Base-by-base conservation (phyloP, 73 alveolate genomes). In the Paramecium octaurelia region DNA sequence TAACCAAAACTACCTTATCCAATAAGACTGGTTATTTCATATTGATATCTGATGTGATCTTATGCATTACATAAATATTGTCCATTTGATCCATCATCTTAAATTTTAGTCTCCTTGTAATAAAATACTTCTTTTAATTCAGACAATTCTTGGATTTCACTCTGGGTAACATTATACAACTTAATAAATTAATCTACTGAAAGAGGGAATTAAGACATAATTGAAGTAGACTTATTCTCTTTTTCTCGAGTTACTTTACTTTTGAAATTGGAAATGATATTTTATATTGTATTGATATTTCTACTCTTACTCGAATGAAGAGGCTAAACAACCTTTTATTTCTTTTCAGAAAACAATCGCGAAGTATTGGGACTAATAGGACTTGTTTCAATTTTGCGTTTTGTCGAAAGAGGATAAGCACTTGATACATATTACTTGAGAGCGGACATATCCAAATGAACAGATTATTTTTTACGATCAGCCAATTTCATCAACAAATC, bases 1-100 rank as follows among this genome's bases (percentile, higher is more conserved):
- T 97, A 97, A 10, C 99, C 99, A 87, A 97, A 98, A 8, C 99
- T 93, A 1, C 99, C 99, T 70, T 93, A 93, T 20, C 99, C 99
- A 18, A 97, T 93, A 48, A 94, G 64, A 24, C 92, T 93, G 16
- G 95, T 86, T 70, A 98, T 94, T 95, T 98, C 99, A 96, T 97
- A 98, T 85, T 99, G 88, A 92, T 96, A 98, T 69, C 94, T 93
- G 34, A 98, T 93, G 77, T 98, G 99, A 48, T 97, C 98, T 77
- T 97, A 96, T 50, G 75, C 93, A 31, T 92, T 93, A 29, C 93
- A 83, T 40, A 91, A 69, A 90, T 98, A 98, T 83, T 98, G 98
- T 42, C 99, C 99, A 58, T 96, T 94, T 69, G 92, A 0, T 6
- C 93, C 77, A 91, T 8, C 29, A 8, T 24, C 48, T 71, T 10